A percentile compares a stretch with the other conserved stretches of the same genome.
Conservation (phyloP, 108 stramenopile species). For the Discostella pseudostelligera region DNA sequence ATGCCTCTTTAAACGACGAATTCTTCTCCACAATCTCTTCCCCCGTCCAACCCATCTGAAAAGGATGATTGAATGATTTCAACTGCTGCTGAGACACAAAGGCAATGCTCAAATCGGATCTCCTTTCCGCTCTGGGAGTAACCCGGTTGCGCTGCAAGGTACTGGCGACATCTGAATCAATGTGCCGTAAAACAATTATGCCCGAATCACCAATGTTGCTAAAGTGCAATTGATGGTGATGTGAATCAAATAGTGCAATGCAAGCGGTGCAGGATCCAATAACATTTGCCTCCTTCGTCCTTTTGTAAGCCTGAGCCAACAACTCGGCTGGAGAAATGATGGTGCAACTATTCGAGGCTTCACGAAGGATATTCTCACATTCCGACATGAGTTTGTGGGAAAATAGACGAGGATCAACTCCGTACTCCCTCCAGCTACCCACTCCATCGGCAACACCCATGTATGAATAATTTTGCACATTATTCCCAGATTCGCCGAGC, state of each 20-base stretch:
- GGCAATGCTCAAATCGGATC: constrained; percentile 85
- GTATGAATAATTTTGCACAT: constrained; percentile 69
- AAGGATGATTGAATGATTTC: constrained; percentile 94
- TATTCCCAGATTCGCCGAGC: constrained; percentile 63
- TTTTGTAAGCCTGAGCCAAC: constrained; percentile 68
- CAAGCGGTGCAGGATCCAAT: constrained; percentile 91
- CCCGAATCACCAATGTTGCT: constrained; percentile 95
- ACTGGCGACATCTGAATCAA: constrained; percentile 91
- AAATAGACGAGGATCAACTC: constrained; percentile 92
- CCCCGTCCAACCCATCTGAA: constrained; percentile 92
- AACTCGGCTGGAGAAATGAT: constrained; percentile 67
- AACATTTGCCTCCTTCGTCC: constrained; percentile 76
- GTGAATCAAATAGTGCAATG: constrained; percentile 86
- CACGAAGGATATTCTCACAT: constrained; percentile 64
- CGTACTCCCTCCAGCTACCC: constrained; percentile 94
- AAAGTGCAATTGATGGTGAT: constrained; percentile 91
- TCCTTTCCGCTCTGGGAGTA: constrained; percentile 70
- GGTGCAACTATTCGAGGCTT: constrained; percentile 60
- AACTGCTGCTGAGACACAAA: constrained; percentile 96
- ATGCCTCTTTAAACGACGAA: constrained; percentile 79
- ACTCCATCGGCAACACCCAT: constrained; percentile 96
- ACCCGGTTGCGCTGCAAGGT: constrained; percentile 74
- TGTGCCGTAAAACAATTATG: constrained; percentile 92
- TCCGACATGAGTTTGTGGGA: constrained; percentile 84
- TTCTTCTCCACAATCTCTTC: constrained; percentile 61